Evolutionary conservation across 192 early-diverging fungal genomes (phyloP).

Genomic region (Polychytrium aggregatum): DNA sequence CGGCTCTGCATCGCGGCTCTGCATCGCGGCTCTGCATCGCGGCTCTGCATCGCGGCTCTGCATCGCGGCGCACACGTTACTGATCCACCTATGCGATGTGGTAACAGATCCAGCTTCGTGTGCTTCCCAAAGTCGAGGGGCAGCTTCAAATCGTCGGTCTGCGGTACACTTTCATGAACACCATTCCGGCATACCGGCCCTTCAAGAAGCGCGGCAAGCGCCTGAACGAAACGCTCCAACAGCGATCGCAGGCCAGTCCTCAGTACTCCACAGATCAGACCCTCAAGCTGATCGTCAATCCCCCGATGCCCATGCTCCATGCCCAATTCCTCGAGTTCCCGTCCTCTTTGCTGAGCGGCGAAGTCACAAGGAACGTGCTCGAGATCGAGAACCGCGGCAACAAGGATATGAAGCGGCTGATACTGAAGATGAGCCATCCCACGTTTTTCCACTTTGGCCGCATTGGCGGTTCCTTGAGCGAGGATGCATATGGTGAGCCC

Average conservation of each 20-base stretch:
- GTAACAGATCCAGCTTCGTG: conserved; percentile 45
- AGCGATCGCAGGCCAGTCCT: conserved; percentile 26
- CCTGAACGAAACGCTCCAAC: conserved; percentile 64
- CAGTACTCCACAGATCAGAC: conserved; percentile 61
- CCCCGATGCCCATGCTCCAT: conserved; percentile 75
- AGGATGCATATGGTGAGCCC: conserved; percentile 12
- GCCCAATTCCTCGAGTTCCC: conserved; percentile 68
- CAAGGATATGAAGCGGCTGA: conserved; percentile 55
- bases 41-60: too few relatives aligned
- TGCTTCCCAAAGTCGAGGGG: conserved; percentile 68
- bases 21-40: too few relatives aligned
- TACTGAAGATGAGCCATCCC: conserved; percentile 74
- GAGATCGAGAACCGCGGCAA: conserved; percentile 78
- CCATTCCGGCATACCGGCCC: conserved; percentile 55
- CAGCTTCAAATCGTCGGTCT: conserved; percentile 61
- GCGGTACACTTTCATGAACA: conserved; percentile 64
- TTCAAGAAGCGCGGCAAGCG: conserved; percentile 61
- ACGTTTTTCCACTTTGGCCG: conserved; percentile 72
- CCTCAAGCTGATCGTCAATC: conserved; percentile 62
- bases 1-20: too few relatives aligned
- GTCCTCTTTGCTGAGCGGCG: conserved; percentile 66
- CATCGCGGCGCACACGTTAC: too few relatives aligned
- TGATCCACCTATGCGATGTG: too few relatives aligned
- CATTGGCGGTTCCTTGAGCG: conserved; percentile 3
- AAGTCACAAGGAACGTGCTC: conserved; percentile 59